Evolutionary conservation across 2,329 filamentous ascomycete genomes (phyloP), one percentile per base, ranked within the genome.

Genomic region (Fusarium buxicola): DNA sequence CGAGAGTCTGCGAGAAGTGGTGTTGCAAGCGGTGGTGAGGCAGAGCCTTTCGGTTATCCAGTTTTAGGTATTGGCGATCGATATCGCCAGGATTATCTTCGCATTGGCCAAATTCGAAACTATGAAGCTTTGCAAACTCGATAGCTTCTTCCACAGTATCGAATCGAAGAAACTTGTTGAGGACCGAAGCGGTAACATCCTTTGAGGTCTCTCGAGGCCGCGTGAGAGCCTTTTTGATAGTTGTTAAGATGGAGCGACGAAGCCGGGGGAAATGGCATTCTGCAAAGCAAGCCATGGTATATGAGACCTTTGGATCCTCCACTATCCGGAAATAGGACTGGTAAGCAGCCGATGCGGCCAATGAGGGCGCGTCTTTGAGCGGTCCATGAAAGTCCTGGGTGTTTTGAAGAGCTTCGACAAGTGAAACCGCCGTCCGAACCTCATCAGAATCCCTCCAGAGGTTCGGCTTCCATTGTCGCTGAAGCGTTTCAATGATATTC

Each of bases 261-360:
- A 89, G 77, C 31, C 81, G 79, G 35, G 85, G 84, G 55, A 90
- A 89, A 68, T 89, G 86, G n/a, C 87, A 84, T 68, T 90, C 87
- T 7, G 87, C 87, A 58, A 90, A 84, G 65, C 88, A 90, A 12
- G 87, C 88, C 86, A 90, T 89, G 1, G 86, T 89, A 69, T 90
- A 90, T 1, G 88, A 89, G 3, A 89, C 83, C 13, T 78, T 75
- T 0, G 79, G 76, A 35, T 83, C 80, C 63, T 85, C 80, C 25
- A 90, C 77, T 43, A 90, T 86, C 21, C 82, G 79, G 69, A 90
- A 89, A 71, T 84, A 89, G 15, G 83, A 80, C 21, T 79, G 76
- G 39, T 81, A 84, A 7, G 80, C 78, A 16, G 81, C 80, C 35
- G 83, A 77, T 3, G 84, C 81, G 10, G 82, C 81, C 15, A 82